Evolutionary conservation across 2,329 filamentous ascomycete species (phyloP).

Genomic region (Pseudocercospora fijiensis): DNA sequence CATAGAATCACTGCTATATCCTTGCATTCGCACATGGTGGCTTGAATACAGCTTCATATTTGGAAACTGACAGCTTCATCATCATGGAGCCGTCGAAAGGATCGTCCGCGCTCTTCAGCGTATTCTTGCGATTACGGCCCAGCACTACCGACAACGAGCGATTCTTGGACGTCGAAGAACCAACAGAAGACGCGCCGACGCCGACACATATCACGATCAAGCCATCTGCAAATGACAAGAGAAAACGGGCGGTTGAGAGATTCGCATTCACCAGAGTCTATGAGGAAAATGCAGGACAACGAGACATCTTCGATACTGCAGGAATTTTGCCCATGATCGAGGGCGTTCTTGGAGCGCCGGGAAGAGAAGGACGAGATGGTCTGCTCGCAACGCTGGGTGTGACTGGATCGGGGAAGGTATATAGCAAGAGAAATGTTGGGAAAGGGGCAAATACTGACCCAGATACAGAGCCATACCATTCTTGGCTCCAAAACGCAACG

Average conservation of each 20-base stretch:
- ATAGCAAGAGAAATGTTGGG: neutral
- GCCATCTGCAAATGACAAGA: constrained; percentile 72
- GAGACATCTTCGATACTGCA: constrained; percentile 81
- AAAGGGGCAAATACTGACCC: constrained; percentile 15
- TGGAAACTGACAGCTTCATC: constrained; percentile 17
- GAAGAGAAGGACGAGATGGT: constrained; percentile 80
- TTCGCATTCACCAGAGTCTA: constrained; percentile 95
- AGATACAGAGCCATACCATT: constrained; percentile 82
- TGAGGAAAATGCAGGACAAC: constrained; percentile 77
- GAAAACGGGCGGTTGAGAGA: constrained; percentile 84
- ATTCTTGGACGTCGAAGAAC: constrained; percentile 73
- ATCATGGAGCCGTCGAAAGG: constrained; percentile 30
- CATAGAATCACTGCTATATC: constrained; percentile 1
- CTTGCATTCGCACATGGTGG: constrained; percentile 18
- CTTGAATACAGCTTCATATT: constrained; percentile 7
- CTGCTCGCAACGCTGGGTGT: constrained; percentile 89
- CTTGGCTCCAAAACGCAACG: constrained; percentile 83
- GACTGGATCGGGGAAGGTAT: constrained; percentile 92
- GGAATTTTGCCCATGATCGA: constrained; percentile 73
- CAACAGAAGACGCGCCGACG: constrained; percentile 42
- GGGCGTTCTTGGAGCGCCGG: constrained; percentile 71
- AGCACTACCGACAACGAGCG: constrained; percentile 55
- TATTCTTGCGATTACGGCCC: constrained; percentile 75
- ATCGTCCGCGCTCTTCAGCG: constrained; percentile 69
- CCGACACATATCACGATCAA: constrained; percentile 55